These are phyloP conservation scores for Graphilbum fragrans DNA, from an alignment of 2,329 filamentous ascomycete genomes.

Conservation along the genomic window DNA sequence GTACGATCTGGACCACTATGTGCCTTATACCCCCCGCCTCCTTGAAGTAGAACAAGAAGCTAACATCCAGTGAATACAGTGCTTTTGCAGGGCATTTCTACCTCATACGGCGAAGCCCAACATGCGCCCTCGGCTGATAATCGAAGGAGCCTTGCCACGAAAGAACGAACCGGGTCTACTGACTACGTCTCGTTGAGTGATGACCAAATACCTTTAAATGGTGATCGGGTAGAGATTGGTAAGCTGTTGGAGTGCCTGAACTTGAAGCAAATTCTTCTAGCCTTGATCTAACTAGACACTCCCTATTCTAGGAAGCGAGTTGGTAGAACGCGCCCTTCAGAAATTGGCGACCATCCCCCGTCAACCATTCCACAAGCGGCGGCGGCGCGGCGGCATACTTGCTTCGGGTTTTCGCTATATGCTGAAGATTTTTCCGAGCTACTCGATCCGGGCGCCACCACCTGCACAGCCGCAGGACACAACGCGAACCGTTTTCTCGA, in stretches of 20 bases:
- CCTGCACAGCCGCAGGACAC: slow-evolving; percentile 15
- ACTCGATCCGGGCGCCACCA: slow-evolving; percentile 34
- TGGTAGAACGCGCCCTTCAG: slow-evolving; percentile 37
- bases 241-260: too few relatives aligned
- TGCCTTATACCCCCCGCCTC: too few relatives aligned
- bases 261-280: too few relatives aligned
- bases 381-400: slow-evolving; percentile 30
- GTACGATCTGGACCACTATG: too few relatives aligned
- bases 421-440: slow-evolving; percentile 35
- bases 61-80: slow-evolving; percentile 4
- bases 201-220: too few relatives aligned
- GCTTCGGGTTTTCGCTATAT: slow-evolving; percentile 29
- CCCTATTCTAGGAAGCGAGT: slow-evolving; percentile 30
- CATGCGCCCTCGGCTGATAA: neutral
- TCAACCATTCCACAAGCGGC: slow-evolving; percentile 29
- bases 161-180: too few relatives aligned
- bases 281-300: too few relatives aligned
- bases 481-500: slow-evolving; percentile 21
- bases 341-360: slow-evolving; percentile 38
- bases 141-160: neutral
- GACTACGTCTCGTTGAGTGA: too few relatives aligned
- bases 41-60: too few relatives aligned
- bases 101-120: slow-evolving; percentile 5
- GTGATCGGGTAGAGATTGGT: too few relatives aligned
- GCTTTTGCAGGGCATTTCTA: slow-evolving; percentile 11